Evolutionary conservation across 1,284 basidiomycete species (phyloP), one percentile per base, ranked within the genome.

Genomic region (Tylopilus sp.): DNA sequence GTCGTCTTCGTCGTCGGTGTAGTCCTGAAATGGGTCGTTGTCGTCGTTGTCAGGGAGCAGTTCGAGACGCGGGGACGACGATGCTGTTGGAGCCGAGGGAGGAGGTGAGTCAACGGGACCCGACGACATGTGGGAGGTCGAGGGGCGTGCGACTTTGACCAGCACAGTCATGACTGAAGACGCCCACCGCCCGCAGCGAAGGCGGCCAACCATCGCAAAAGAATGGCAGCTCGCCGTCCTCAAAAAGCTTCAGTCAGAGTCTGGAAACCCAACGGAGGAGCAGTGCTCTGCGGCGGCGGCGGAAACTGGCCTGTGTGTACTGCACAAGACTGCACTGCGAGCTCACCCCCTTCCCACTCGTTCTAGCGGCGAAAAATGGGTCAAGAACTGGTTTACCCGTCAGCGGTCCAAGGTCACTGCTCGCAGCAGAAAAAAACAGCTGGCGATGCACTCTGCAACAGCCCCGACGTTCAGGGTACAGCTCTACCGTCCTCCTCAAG

Each of bases 41-140:
- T 71, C 68, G n/a, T 71, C 68, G 31, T 75, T 73, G 54, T 76
- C 67, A 55, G 82, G 77, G 30, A 83, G 77, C 28, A 86, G 77
- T 50, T 85, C 76, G 40, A 87, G 77, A 26, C 79, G 80, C 8
- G 83, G 65, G n/a, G n/a, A n/a, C 12, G 71, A 63, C 3, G 75
- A 74, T 50, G 60, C 46, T 14, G 49, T 21, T 14, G 43, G 28
- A 21, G 7, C 17, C 10, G 12, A n/a, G 18, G 33, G 15, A 18
- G 24, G 26, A 17, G 38, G 12, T 12, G 52, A 46, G 41, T 54
- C 58, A 21, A 44, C 18, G 49, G 47, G 62, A 30, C 57, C 50
- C 28, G 62, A 53, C 10, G 51, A 55, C 63, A 65, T 63, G 33
- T 6, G 35, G n/a, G 39, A 36, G 47, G 49, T 30, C 44, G 36